Evolutionary conservation across 2,329 filamentous ascomycete species (phyloP), one percentile per base, ranked within the genome.

Genomic region (Neobulgaria alba): DNA sequence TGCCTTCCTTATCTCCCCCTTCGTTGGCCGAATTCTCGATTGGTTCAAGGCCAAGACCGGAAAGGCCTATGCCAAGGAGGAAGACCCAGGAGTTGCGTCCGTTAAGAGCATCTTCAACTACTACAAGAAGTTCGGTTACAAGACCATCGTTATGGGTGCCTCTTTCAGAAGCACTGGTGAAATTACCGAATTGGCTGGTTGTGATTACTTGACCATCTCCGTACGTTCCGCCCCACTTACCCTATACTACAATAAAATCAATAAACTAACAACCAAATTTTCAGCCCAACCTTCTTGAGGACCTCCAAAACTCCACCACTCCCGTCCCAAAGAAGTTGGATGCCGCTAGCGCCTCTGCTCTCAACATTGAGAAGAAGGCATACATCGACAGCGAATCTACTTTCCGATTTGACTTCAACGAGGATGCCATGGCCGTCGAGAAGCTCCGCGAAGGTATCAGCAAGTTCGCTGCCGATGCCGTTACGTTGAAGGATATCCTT

Each of bases 91-190:
- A 74, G 92, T 98, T 67, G 77, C 86, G 72, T 90, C 84, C 54
- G 92, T 98, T 62, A 77, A 90, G 76, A 63, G 60, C 67, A 98
- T 98, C 73, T 98, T 83, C 81, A 92, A 98, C 79, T 98, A 98
- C 85, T 98, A 98, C 84, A 98, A 98, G 86, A 96, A 96, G 78
- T 86, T 73, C 67, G 87, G 85, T 67, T 95, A 98, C 82, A 95
- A 94, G 60, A 98, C 92, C 67, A 95, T 96, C 59, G 92, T 98
- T 69, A 98, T 98, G 92, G 92, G 92, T 62, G 92, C 92, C 56
- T 95, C 89, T 30, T 98, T 98, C 87, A 82, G 92, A 66, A 96
- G 84, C 75, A 72, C 72, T 50, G 92, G 92, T 61, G 92, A 98
- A 75, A 94, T 98, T 68, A 96, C 87, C 35, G 92, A 98, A 76